A percentile compares a stretch with the other conserved stretches of the same genome.
Evolutionary conservation across 2,329 filamentous ascomycete genomes (phyloP).

Genomic region (Aspergillus fijiensis): DNA sequence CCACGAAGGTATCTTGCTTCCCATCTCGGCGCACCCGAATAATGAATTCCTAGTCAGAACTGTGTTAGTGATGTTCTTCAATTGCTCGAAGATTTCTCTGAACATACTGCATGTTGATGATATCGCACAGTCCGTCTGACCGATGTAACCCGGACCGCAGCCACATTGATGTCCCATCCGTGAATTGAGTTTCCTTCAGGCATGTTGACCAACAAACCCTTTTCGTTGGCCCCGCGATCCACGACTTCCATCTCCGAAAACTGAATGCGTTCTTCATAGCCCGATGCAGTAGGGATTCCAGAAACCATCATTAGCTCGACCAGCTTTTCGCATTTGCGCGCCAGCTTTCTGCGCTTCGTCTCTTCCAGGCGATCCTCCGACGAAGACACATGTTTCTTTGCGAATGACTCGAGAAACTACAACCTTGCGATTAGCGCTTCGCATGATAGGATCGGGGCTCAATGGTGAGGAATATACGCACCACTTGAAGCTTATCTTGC

Average conservation of each 20-base stretch:
- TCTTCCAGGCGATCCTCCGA: constrained; percentile 95
- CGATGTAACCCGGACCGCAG: constrained; percentile 76
- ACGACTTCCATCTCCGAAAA: constrained; percentile 98
- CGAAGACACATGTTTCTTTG: constrained; percentile 93
- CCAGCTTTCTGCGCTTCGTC: constrained; percentile 90
- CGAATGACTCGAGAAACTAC: constrained; percentile 94
- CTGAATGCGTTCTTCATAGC: constrained; percentile 94
- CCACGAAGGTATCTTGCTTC: constrained; percentile 74
- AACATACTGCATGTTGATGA: constrained; percentile 82
- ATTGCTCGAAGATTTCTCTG: not conserved
- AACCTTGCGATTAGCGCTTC: constrained; percentile 6
- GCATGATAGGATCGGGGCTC: not conserved
- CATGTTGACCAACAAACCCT: constrained; percentile 79
- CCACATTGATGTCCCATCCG: constrained; percentile 95
- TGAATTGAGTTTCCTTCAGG: constrained; percentile 92
- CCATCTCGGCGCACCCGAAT: constrained; percentile 78
- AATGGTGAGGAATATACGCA: constrained; percentile 51
- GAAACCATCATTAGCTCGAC: constrained; percentile 99
- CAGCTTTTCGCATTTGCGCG: constrained; percentile 88
- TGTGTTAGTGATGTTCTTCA: constrained; percentile 6
- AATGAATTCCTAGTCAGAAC: constrained; percentile 71
- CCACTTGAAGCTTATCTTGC: constrained; percentile 95
- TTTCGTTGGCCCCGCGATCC: constrained; percentile 87
- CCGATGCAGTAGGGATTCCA: constrained; percentile 89
- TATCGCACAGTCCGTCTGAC: constrained; percentile 84